Evolutionary conservation across 108 stramenopile species (phyloP).

Genomic region (Skeletonema costatum): DNA sequence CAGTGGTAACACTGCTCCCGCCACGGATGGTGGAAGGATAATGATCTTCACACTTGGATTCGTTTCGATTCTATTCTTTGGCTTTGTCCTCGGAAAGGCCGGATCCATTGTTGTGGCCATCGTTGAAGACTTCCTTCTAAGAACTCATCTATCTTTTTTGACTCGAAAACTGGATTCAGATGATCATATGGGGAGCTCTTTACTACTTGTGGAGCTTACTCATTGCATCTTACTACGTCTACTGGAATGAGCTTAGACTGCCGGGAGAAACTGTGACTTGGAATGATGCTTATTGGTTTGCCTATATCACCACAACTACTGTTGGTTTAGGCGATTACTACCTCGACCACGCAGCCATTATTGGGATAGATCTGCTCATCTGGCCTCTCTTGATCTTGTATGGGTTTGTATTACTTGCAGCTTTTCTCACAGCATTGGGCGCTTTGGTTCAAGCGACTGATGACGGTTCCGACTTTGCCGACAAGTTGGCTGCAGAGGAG

Average conservation of each 20-base stretch:
- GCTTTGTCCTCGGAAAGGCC: conserved; percentile 32
- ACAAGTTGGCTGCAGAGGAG: conserved; percentile 2
- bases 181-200: conserved; percentile 47
- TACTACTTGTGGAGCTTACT: conserved; percentile 32
- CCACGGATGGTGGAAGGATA: conserved; percentile 35
- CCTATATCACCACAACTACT: conserved; percentile 48
- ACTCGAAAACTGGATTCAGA: conserved; percentile 10
- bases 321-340: conserved; percentile 57
- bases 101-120: conserved; percentile 44
- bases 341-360: conserved; percentile 44
- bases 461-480: neutral
- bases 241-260: conserved; percentile 18
- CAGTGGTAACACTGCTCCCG: conserved; percentile 54
- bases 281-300: conserved; percentile 54
- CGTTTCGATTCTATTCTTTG: conserved; percentile 49
- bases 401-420: conserved; percentile 11
- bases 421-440: conserved; percentile 5
- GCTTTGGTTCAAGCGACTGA: neutral
- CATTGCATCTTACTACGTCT: conserved; percentile 17
- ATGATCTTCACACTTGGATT: conserved; percentile 53
- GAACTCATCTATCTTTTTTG: conserved; percentile 12
- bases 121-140: conserved; percentile 39
- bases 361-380: conserved; percentile 16
- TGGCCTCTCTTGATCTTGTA: conserved; percentile 22
- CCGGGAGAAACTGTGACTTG: conserved; percentile 1